Percentiles rank a stretch among this genome's conserved stretches.
These are phyloP conservation scores for Cicer chorassanicum DNA, from an alignment of 306 rosid species.

Conservation along the genomic window DNA sequence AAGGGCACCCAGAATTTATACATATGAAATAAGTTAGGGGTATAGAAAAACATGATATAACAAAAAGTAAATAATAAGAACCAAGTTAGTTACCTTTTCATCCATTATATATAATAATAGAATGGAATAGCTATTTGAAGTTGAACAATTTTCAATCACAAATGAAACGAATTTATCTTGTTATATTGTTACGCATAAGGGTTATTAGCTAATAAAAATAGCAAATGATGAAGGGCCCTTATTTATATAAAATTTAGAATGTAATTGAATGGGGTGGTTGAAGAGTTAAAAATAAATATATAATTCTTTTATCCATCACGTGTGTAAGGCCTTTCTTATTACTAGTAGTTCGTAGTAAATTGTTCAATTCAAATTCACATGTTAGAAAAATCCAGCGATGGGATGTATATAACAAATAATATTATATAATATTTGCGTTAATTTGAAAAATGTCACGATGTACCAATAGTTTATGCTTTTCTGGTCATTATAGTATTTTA, in stretches of 20 bases:
- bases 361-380: conserved; percentile 53
- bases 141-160: conserved; percentile 26
- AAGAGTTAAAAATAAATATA: conserved; percentile 15
- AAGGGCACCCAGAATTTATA: no score
- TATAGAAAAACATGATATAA: no score
- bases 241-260: background rate
- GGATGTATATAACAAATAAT: conserved; percentile 1
- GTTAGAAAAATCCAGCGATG: conserved; percentile 45
- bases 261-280: conserved; percentile 39
- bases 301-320: background rate
- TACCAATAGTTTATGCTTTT: conserved; percentile 1
- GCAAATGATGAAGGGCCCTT: conserved; percentile 1
- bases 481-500: no score
- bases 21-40: no score
- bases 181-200: conserved; percentile 6
- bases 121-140: background rate
- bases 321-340: background rate
- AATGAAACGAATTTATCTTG: conserved; percentile 8
- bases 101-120: conserved; percentile 35
- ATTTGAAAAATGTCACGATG: conserved; percentile 32
- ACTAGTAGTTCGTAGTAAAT: background rate
- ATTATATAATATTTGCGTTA: conserved; percentile 16
- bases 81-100: conserved; percentile 42
- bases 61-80: background rate
- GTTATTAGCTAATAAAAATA: background rate